Conservation (phyloP, 2,329 filamentous ascomycete species). For the Penicillium sclerotiorum region DNA sequence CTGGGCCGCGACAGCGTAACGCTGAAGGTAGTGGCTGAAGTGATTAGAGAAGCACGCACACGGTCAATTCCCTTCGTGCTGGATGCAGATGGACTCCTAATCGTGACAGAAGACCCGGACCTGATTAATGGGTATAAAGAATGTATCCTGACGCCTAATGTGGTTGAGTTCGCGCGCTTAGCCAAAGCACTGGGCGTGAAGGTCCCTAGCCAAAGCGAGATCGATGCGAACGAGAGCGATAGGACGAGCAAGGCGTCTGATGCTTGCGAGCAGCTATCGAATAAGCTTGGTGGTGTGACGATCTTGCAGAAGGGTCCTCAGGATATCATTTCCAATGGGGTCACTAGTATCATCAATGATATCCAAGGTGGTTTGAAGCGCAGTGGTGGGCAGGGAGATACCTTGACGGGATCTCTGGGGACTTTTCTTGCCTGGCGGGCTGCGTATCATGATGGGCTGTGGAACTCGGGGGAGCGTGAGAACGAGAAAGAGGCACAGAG, state of each 20-base stretch:
- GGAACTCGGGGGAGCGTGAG: conserved; percentile 57
- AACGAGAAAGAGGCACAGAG: conserved; percentile 34
- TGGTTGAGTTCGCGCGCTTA: conserved; percentile 85
- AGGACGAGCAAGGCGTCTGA: conserved; percentile 54
- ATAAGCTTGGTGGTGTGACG: conserved; percentile 81
- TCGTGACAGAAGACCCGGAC: conserved; percentile 75
- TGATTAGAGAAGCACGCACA: conserved; percentile 77
- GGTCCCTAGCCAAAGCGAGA: conserved; percentile 42
- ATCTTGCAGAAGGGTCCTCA: conserved; percentile 84
- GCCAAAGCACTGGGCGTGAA: conserved; percentile 75
- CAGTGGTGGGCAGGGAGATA: conserved; percentile 93
- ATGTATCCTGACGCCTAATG: conserved; percentile 91
- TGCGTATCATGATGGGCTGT: conserved; percentile 81
- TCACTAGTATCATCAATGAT: conserved; percentile 74
- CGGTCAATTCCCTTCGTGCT: conserved; percentile 76
- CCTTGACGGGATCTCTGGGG: conserved; percentile 83
- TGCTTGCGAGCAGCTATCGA: conserved; percentile 70
- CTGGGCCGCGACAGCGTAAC: conserved; percentile 88
- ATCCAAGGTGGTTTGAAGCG: conserved; percentile 82
- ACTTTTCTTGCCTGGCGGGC: conserved; percentile 87
- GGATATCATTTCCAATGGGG: conserved; percentile 82
- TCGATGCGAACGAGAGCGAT: conserved; percentile 40
- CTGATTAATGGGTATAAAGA: conserved; percentile 78
- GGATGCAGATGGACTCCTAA: conserved; percentile 83
- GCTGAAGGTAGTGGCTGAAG: conserved; percentile 78